Conservation (phyloP, 2,329 filamentous ascomycete genomes). For the Monilinia fructicola region DNA sequence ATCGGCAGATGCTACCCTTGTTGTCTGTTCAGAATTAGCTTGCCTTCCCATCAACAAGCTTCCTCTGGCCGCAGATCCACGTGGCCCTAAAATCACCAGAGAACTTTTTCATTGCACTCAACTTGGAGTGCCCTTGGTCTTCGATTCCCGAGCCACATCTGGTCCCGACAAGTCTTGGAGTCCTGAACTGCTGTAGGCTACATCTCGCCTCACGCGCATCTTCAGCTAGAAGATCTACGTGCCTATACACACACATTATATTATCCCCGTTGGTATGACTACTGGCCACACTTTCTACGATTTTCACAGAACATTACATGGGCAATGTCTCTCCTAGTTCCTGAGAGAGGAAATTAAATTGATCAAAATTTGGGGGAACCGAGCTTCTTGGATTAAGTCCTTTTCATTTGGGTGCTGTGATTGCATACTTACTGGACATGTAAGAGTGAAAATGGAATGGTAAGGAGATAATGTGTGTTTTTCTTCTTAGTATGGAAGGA, state of each 20-base stretch:
- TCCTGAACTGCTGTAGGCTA: no score
- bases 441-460: background rate
- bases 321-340: background rate
- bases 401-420: background rate
- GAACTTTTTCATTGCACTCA: background rate
- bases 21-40: background rate
- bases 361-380: background rate
- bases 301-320: background rate
- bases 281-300: background rate
- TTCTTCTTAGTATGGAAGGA: background rate
- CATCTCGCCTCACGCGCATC: background rate
- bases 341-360: background rate
- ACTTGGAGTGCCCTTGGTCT: background rate
- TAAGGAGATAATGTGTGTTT: no score
- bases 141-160: background rate
- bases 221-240: background rate
- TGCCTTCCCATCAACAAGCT: background rate
- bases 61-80: background rate
- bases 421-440: background rate
- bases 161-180: no score
- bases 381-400: background rate
- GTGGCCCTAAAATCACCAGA: background rate
- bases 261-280: background rate
- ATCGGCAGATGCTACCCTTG: background rate
- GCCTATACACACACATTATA: background rate